Conservation (phyloP, 805 yeast genomes). For the Yamadazyma olivae region DNA sequence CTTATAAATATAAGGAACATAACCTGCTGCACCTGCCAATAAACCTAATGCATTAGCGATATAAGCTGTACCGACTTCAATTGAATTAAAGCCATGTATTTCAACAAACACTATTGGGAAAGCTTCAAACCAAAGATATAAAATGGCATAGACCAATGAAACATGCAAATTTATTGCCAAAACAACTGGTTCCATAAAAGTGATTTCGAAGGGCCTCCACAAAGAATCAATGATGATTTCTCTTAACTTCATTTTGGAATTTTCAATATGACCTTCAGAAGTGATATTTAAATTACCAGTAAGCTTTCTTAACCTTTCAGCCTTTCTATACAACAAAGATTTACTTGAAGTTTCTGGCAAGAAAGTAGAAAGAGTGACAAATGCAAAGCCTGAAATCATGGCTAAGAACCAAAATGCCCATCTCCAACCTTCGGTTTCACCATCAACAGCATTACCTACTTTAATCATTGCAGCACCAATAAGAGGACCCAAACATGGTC, state of each 20-base stretch:
- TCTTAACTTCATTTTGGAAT: slow-evolving; percentile 15
- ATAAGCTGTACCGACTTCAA: slow-evolving; percentile 48
- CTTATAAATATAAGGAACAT: slow-evolving; percentile 24
- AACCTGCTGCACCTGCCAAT: slow-evolving; percentile 29
- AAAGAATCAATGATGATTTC: slow-evolving; percentile 28
- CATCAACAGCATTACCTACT: slow-evolving; percentile 17
- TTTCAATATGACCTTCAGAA: slow-evolving; percentile 37
- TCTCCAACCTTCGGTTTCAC: slow-evolving; percentile 33
- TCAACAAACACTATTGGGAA: slow-evolving; percentile 49
- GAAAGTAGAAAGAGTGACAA: slow-evolving; percentile 33
- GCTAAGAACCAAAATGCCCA: slow-evolving; percentile 54
- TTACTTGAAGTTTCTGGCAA: slow-evolving; percentile 48
- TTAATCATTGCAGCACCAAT: slow-evolving; percentile 56
- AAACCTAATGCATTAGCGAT: slow-evolving; percentile 48
- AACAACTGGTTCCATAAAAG: slow-evolving; percentile 54
- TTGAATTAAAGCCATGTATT: slow-evolving; percentile 43
- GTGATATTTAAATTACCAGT: slow-evolving; percentile 48
- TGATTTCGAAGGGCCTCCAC: slow-evolving; percentile 51
- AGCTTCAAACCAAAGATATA: slow-evolving; percentile 55
- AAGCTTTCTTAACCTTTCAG: slow-evolving; percentile 41
- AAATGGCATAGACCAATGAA: slow-evolving; percentile 49
- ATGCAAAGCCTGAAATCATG: slow-evolving; percentile 36
- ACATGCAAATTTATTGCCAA: slow-evolving; percentile 49
- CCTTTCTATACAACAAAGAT: slow-evolving; percentile 47
- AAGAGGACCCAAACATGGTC: slow-evolving; percentile 56